These are phyloP conservation scores for Malus hybrid DNA, from an alignment of 331 rosid species.

Conservation along the genomic window DNA sequence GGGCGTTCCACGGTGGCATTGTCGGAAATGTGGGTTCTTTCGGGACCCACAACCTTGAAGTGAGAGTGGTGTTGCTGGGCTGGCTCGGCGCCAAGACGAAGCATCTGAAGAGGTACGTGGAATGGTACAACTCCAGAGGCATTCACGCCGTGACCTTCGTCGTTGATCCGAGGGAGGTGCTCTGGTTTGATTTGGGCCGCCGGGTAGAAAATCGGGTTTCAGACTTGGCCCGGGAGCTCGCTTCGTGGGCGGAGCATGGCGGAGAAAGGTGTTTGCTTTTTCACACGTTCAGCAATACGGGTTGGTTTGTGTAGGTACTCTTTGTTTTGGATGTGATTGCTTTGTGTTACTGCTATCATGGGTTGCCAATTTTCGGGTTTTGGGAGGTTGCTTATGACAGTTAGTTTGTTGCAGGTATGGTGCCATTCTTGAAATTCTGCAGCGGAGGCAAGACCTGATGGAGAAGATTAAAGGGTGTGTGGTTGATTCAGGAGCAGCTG, in stretches of 20 bases:
- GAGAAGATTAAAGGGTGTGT: conserved; percentile 74
- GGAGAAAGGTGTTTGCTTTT: conserved; percentile 63
- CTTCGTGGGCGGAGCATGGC: conserved; percentile 56
- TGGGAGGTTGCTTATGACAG: not conserved
- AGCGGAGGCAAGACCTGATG: conserved; percentile 37
- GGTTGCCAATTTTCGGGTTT: not conserved
- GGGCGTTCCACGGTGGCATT: conserved; percentile 20
- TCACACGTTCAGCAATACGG: conserved; percentile 89
- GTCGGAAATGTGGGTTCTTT: conserved; percentile 7
- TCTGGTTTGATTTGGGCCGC: conserved; percentile 47
- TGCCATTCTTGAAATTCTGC: conserved; percentile 47
- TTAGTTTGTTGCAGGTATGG: conserved; percentile 53
- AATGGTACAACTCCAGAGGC: conserved; percentile 80
- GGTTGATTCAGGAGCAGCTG: conserved; percentile 92
- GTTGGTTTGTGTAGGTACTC: conserved; percentile 87
- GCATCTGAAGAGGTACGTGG: conserved; percentile 71
- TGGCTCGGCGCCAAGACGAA: conserved; percentile 81
- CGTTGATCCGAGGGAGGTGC: conserved; percentile 47
- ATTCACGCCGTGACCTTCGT: conserved; percentile 59
- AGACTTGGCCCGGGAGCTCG: conserved; percentile 39
- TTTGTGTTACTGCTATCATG: not conserved
- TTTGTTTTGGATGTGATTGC: not conserved
- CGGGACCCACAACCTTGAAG: conserved; percentile 21
- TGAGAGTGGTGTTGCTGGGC: conserved; percentile 67
- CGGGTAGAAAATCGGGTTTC: conserved; percentile 44